Base-by-base conservation (phyloP, 2,329 filamentous ascomycete species). In the Monilinia fructigena region DNA sequence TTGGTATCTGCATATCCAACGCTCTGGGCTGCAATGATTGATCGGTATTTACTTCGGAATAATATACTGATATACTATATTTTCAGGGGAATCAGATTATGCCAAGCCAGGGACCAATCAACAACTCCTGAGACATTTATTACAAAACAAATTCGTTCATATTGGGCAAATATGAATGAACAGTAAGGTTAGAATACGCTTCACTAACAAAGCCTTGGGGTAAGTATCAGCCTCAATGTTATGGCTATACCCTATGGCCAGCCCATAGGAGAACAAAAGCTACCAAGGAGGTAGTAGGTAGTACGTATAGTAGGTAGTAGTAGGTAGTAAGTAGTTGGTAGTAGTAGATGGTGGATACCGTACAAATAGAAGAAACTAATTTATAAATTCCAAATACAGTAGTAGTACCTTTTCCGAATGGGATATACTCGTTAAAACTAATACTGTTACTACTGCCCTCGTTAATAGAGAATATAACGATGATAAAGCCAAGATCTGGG, bases 81-180 rank as follows among this genome's bases (percentile, higher is more conserved):
- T 48, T 26, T 60, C 56, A 60, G 56, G 56, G 56, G 28, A 50
- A 38, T 14, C 26, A 42, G n/a, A 48, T 2, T 31, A 26, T 60
- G 42, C 42, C 28, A 48, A 60, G n/a, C 31, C 28, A 31, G 55
- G 8, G 31, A n/a, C 55, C 40, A 58, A 45, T 59, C 42, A n/a
- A 59, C 45, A 18, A 11, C 4, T 28, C 26, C 26, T 10, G 31
- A 59, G 55, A n/a, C 40, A 38, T 38, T 11, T 7, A 31, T 48
- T 18, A 42, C 56, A 26, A 59, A 48, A 60, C 56, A 38, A 48
- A n/a, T 38, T 26, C 58, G 18, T 50, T 60, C 20, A 50, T 35
- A 23, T 50, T n/a, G 7, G 20, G 8, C 5, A 20, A 48, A 48
- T n/a, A 35, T 23, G 26, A 48, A 35, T 35, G 56, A 8, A 8